Evolutionary conservation across 2,329 filamentous ascomycete genomes (phyloP).

Genomic region (Aspergillaceae sp.): DNA sequence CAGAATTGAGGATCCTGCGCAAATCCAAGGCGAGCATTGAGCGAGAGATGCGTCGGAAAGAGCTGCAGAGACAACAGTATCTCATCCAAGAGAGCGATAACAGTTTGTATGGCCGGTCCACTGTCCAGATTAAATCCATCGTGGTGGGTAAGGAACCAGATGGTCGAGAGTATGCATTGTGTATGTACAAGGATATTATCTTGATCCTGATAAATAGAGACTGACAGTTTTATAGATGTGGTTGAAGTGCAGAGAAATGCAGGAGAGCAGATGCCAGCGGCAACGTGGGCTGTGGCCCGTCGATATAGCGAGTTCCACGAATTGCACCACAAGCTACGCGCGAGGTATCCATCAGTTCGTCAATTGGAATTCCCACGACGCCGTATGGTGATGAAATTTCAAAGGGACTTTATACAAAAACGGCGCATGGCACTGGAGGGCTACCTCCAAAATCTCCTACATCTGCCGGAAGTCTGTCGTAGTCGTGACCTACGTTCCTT

Average conservation of each 20-base stretch:
- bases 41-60: conserved; percentile 84
- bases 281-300: conserved; percentile 84
- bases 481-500: conserved; percentile 88
- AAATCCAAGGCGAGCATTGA: conserved; percentile 93
- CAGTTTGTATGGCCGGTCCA: conserved; percentile 85
- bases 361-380: conserved; percentile 86
- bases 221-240: conserved; percentile 46
- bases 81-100: conserved; percentile 97
- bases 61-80: conserved; percentile 93
- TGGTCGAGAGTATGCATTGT: conserved; percentile 86
- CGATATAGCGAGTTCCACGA: conserved; percentile 97
- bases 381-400: conserved; percentile 90
- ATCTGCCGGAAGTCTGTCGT: conserved; percentile 85
- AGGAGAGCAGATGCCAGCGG: conserved; percentile 93
- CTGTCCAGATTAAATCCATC: conserved; percentile 81
- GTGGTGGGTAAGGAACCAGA: conserved; percentile 88
- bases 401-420: conserved; percentile 91
- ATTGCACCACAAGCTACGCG: conserved; percentile 78
- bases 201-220: not conserved
- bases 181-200: conserved; percentile 33
- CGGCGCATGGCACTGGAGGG: conserved; percentile 72
- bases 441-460: conserved; percentile 72
- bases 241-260: conserved; percentile 85
- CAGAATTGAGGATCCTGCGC: conserved; percentile 79
- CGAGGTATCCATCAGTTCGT: conserved; percentile 77